Conservation (phyloP, 345 rosid genomes). For the Salix koriyanagi region DNA sequence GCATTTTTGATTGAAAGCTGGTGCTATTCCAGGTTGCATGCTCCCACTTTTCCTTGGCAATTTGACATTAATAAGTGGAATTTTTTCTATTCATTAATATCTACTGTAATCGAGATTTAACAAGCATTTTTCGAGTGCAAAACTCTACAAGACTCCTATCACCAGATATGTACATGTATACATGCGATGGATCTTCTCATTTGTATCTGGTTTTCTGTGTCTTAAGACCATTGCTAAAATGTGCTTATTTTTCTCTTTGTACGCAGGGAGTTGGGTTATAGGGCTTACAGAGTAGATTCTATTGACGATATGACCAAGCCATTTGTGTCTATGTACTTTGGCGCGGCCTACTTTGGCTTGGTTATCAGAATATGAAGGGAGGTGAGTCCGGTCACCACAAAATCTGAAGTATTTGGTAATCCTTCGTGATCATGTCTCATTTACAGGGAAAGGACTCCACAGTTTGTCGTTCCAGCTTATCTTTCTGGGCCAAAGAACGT, state of each 20-base stretch:
- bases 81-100: background rate
- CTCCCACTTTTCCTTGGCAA: background rate
- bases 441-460: slow-evolving; percentile 64
- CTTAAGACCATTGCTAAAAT: background rate
- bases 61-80: background rate
- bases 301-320: slow-evolving; percentile 69
- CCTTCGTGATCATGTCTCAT: background rate
- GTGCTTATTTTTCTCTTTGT: slow-evolving; percentile 7
- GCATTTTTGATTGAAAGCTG: background rate
- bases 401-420: background rate
- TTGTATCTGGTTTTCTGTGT: background rate
- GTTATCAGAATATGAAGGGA: slow-evolving; percentile 79
- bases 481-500: slow-evolving; percentile 64
- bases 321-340: slow-evolving; percentile 82
- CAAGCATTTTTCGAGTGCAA: background rate
- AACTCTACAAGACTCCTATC: background rate
- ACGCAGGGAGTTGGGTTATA: slow-evolving; percentile 68
- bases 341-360: slow-evolving; percentile 76
- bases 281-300: slow-evolving; percentile 72
- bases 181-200: background rate
- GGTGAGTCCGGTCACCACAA: slow-evolving; percentile 36
- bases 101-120: background rate
- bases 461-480: slow-evolving; percentile 75
- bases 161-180: background rate
- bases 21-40: background rate